Evolutionary conservation across 352 stramenopile genomes (phyloP).

Genomic region (Globisporangium cederbergense): DNA sequence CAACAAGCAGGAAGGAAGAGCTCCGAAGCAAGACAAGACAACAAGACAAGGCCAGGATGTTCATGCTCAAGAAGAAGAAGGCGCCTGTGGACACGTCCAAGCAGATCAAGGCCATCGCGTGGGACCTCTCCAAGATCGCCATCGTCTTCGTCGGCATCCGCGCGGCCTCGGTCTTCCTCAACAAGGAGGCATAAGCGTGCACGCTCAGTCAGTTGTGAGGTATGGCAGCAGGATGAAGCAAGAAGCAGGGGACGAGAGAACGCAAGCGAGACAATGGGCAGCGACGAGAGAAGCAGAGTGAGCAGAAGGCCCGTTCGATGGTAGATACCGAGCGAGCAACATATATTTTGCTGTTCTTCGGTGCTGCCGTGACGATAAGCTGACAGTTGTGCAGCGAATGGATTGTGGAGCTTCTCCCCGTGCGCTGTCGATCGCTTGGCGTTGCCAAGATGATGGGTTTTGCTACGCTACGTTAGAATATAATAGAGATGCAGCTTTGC

Average conservation of each 20-base stretch:
- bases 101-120: constrained; percentile 71
- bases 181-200: constrained; percentile 50
- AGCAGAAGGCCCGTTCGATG: too few relatives aligned
- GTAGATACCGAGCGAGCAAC: too few relatives aligned
- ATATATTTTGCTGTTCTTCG: too few relatives aligned
- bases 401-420: too few relatives aligned
- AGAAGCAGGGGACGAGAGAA: background rate
- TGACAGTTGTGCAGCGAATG: too few relatives aligned
- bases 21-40: constrained; percentile 3
- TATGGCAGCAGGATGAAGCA: background rate
- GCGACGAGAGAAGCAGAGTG: too few relatives aligned
- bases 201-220: background rate
- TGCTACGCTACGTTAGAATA: background rate
- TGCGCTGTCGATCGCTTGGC: background rate
- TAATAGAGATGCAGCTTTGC: background rate
- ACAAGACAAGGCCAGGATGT: constrained; percentile 36
- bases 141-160: constrained; percentile 73
- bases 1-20: constrained; percentile 4
- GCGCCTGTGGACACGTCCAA: constrained; percentile 73
- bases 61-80: constrained; percentile 89
- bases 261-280: background rate
- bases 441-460: background rate
- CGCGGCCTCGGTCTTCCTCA: constrained; percentile 65
- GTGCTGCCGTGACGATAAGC: too few relatives aligned
- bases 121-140: constrained; percentile 76